Evolutionary conservation across 2,329 filamentous ascomycete genomes (phyloP).

Genomic region (Diaporthe batatas): DNA sequence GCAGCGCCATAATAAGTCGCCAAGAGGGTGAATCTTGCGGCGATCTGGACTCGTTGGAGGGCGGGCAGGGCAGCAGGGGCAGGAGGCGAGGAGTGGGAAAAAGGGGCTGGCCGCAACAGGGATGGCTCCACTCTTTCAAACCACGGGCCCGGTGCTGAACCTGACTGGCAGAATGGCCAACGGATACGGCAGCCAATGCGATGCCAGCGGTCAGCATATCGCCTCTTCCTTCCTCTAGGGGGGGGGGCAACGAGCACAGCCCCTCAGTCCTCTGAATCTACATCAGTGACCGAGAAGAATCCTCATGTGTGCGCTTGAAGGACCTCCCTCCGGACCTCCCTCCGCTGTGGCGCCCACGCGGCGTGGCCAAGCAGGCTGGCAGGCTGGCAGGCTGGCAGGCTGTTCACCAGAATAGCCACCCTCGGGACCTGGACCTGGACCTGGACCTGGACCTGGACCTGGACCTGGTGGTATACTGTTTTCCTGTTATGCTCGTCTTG

Average conservation of each 20-base stretch:
- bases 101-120: conserved; percentile 28
- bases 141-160: conserved; percentile 6
- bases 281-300: neutral
- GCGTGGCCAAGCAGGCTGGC: no score
- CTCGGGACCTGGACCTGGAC: neutral
- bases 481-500: conserved; percentile 10
- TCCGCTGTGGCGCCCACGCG: neutral
- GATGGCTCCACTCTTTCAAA: conserved; percentile 19
- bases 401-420: conserved; percentile 17
- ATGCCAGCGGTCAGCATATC: conserved; percentile 28
- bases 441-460: neutral
- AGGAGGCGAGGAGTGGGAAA: conserved; percentile 9
- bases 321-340: no score
- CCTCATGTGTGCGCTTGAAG: no score
- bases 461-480: neutral
- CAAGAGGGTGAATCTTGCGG: conserved; percentile 35
- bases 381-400: no score
- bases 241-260: conserved; percentile 11
- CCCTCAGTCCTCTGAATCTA: neutral
- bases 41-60: conserved; percentile 17
- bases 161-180: conserved; percentile 14
- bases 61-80: neutral
- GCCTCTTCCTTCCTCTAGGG: neutral
- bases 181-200: conserved; percentile 22
- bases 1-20: conserved; percentile 28